A percentile compares a stretch with the other conserved stretches of the same genome.
phyloP scores from a whole-genome alignment of 2,329 filamentous ascomycete genomes.

The Alternaria metachromatica region DNA sequence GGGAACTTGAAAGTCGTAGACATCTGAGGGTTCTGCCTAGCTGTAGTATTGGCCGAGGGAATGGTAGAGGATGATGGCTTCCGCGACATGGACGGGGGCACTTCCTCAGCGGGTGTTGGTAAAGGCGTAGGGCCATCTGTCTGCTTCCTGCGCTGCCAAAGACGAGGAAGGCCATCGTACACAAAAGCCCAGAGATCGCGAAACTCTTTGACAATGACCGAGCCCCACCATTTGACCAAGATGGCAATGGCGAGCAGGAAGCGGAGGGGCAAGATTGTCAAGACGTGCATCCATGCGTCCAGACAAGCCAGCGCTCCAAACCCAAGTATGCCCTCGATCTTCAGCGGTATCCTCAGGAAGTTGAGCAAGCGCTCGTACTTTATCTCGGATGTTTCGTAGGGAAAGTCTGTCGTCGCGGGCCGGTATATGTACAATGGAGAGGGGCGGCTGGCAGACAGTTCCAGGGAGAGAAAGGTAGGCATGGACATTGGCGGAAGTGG shows the following conservation, averaged over 20 bases:
- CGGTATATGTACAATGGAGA: constrained; percentile 70
- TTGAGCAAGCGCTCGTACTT: constrained; percentile 93
- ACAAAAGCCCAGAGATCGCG: constrained; percentile 77
- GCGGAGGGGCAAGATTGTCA: constrained; percentile 90
- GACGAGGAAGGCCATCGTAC: constrained; percentile 76
- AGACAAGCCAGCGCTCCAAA: constrained; percentile 92
- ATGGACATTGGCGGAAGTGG: constrained; percentile 69
- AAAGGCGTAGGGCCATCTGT: constrained; percentile 42
- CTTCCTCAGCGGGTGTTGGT: constrained; percentile 38
- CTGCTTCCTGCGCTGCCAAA: constrained; percentile 71
- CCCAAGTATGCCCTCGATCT: constrained; percentile 81
- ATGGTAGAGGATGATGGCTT: constrained; percentile 31
- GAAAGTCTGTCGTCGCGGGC: constrained; percentile 63
- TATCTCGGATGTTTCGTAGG: constrained; percentile 90
- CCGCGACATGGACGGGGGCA: constrained; percentile 31
- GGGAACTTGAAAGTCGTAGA: constrained; percentile 35
- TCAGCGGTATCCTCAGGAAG: constrained; percentile 80
- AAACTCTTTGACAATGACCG: constrained; percentile 73
- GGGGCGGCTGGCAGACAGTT: constrained; percentile 66
- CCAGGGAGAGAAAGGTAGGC: constrained; percentile 70
- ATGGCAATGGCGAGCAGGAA: constrained; percentile 83
- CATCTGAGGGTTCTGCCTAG: constrained; percentile 29
- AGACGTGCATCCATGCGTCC: constrained; percentile 95
- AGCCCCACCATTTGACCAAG: constrained; percentile 77
- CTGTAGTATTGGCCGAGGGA: constrained; percentile 23